Base-by-base conservation (phyloP, 306 rosid species). In the Vigna radiata region DNA sequence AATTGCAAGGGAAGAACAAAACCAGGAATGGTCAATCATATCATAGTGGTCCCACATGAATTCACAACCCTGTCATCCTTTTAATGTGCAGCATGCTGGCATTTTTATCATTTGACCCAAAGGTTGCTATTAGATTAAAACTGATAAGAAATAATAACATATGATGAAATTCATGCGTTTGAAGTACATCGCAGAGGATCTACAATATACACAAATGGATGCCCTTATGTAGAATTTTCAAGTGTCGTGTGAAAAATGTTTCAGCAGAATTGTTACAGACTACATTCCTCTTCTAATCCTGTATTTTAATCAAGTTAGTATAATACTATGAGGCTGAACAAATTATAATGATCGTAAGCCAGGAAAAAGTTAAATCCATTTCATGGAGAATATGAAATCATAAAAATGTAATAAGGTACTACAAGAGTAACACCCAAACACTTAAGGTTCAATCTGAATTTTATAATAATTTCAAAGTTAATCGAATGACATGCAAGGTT, bases 1-100 rank as follows among this genome's bases (percentile, higher is more conserved):
- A 70, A 65, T 11, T 55, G 41, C 50, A 77, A 16, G 62, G 14
- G 37, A 43, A 72, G 75, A 66, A 59, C 41, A 82, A 53, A 48
- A 31, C 47, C 29, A 52, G 68, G 17, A 47, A 18, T 29, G 36
- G 21, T 23, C 41, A 54, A 18, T 31, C 29, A 53, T 31, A 18
- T 43, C 19, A 53, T 31, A 53, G 10, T 7, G 23, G 47, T 54
- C 60, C 49, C 15, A 27, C 7, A 39, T 77, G 54, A 69, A 60
- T 31, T 50, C 14, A 68, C 44, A 59, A 47, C 65, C 18, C 2
- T 37, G 27, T 25, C 23, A 77, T 44, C 49, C 29, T 66, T 77
- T 55, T 7, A 12, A 58, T 14, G 14, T 2, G 8, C 43, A 77
- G 47, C 9, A 46, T 54, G 47, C 60, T 54, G 13, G 8, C 46